Evolutionary conservation across 768 basidiomycete species (phyloP).

Genomic region (Gymnopilus junonius): DNA sequence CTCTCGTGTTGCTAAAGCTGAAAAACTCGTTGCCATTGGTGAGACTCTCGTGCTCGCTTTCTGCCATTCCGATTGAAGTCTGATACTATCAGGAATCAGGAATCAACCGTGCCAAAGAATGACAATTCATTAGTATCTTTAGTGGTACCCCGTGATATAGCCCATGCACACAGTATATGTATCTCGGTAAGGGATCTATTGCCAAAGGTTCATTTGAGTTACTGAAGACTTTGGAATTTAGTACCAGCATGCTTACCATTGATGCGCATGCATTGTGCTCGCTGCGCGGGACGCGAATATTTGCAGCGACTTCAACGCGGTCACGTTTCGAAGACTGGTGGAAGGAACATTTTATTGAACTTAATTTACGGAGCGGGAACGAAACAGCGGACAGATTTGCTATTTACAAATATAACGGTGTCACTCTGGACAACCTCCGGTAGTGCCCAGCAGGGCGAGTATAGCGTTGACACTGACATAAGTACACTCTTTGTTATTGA

Average conservation of each 20-base stretch:
- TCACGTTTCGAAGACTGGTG: neutral
- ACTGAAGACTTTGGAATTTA: neutral
- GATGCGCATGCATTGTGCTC: conserved; percentile 20
- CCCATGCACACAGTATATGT: neutral
- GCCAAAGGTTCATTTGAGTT: neutral
- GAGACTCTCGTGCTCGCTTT: neutral
- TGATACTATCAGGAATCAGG: conserved; percentile 9
- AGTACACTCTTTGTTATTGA: neutral
- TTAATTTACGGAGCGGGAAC: neutral
- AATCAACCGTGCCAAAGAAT: conserved; percentile 7
- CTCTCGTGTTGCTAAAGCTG: conserved; percentile 29
- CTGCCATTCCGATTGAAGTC: neutral
- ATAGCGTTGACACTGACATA: neutral
- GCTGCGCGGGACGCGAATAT: neutral
- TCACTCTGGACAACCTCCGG: neutral
- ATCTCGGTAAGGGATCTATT: neutral
- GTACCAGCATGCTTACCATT: conserved; percentile 21
- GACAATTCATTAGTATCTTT: neutral
- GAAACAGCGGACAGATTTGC: neutral
- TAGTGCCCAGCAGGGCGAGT: neutral
- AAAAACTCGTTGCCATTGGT: conserved; percentile 18
- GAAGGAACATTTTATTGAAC: neutral
- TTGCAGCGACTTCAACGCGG: neutral
- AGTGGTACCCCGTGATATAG: neutral
- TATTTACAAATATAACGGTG: neutral